Percentiles rank a stretch among this genome's conserved stretches.
These are phyloP conservation scores for Pichia nakasei DNA, from an alignment of 805 yeast genomes.

Conservation along the genomic window DNA sequence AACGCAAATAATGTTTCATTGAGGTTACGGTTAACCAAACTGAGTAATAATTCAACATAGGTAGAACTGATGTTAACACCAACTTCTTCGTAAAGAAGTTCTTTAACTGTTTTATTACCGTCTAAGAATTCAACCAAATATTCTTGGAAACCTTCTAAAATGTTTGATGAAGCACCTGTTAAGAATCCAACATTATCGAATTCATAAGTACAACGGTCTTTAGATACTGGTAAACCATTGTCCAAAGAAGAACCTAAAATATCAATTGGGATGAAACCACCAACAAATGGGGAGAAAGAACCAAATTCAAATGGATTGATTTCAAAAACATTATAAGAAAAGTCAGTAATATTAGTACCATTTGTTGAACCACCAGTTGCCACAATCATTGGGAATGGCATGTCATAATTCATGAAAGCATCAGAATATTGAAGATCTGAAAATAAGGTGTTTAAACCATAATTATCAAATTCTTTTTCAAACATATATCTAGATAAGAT, in stretches of 20 bases:
- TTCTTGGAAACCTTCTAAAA: conserved; percentile 32
- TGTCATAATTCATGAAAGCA: conserved; percentile 46
- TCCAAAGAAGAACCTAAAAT: conserved; percentile 57
- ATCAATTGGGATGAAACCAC: conserved; percentile 52
- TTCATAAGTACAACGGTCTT: conserved; percentile 46
- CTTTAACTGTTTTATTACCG: conserved; percentile 8
- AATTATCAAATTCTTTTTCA: conserved; percentile 43
- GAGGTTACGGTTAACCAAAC: conserved; percentile 36
- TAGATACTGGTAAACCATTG: conserved; percentile 43
- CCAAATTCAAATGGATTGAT: conserved; percentile 67
- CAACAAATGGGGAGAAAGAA: conserved; percentile 68
- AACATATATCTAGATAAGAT: conserved; percentile 60
- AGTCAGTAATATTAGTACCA: conserved; percentile 38
- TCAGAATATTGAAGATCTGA: conserved; percentile 47
- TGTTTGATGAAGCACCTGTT: conserved; percentile 68
- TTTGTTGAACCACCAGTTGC: conserved; percentile 45
- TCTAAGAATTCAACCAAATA: conserved; percentile 10
- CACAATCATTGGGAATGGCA: conserved; percentile 63
- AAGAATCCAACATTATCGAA: conserved; percentile 73
- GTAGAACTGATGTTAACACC: conserved; percentile 15
- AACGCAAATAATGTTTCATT: conserved; percentile 37
- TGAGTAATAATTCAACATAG: conserved; percentile 11
- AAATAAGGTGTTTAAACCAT: conserved; percentile 48
- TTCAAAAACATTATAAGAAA: conserved; percentile 53
- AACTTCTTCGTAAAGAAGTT: conserved; percentile 6